Evolutionary conservation across 2,329 filamentous ascomycete species (phyloP).

Genomic region (Penicillium sp.): DNA sequence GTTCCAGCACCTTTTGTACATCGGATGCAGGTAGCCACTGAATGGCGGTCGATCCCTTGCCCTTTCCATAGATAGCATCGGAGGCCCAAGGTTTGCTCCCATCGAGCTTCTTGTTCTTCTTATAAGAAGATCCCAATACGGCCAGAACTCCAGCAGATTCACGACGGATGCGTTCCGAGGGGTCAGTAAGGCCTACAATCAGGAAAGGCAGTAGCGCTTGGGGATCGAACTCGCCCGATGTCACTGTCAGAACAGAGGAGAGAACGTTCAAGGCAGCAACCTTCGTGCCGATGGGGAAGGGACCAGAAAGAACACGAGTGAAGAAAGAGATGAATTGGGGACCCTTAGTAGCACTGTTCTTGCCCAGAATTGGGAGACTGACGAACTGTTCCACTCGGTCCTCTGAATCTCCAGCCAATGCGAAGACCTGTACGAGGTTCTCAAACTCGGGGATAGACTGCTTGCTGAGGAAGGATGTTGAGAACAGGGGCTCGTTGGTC

Average conservation of each 20-base stretch:
- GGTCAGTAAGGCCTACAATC: conserved; percentile 73
- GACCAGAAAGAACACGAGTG: conserved; percentile 72
- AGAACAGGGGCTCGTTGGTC: conserved; percentile 32
- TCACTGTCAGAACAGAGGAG: conserved; percentile 58
- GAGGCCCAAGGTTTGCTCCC: conserved; percentile 59
- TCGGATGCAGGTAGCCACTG: conserved; percentile 64
- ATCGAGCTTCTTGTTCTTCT: conserved; percentile 49
- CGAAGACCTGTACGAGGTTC: conserved; percentile 45
- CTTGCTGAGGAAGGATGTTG: conserved; percentile 44
- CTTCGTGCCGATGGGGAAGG: conserved; percentile 70
- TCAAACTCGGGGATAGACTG: conserved; percentile 42
- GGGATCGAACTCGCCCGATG: conserved; percentile 63
- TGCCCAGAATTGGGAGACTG: conserved; percentile 44
- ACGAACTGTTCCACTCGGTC: conserved; percentile 40
- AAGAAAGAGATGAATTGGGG: conserved; percentile 77
- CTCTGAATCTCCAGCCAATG: conserved; percentile 37
- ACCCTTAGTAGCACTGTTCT: conserved; percentile 55
- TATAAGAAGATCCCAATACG: conserved; percentile 58
- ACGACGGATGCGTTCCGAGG: conserved; percentile 74
- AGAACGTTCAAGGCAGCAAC: conserved; percentile 69
- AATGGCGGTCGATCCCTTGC: conserved; percentile 51
- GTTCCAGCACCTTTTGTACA: conserved; percentile 63
- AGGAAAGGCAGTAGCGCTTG: conserved; percentile 84
- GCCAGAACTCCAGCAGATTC: conserved; percentile 71
- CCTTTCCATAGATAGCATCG: conserved; percentile 66